These are phyloP conservation scores for Marchantia polymorpha DNA, from an alignment of 225 moss, liverwort and hornwort genomes.

Conservation along the genomic window DNA sequence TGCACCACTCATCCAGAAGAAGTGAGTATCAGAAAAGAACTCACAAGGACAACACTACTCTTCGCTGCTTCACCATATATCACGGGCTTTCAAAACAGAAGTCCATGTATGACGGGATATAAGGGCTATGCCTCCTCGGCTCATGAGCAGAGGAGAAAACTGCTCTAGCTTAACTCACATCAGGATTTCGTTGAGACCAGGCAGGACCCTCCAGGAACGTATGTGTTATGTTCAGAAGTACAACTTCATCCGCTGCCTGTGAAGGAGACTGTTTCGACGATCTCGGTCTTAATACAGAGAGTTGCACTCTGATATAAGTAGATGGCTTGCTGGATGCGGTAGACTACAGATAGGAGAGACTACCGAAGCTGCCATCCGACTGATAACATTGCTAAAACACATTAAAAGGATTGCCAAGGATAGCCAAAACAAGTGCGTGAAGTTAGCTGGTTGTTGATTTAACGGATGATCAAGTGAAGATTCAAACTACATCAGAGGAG, in stretches of 20 bases:
- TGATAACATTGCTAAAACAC: neutral
- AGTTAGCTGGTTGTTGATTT: neutral
- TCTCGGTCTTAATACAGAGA: neutral
- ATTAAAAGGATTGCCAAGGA: too few relatives aligned
- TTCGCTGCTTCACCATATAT: neutral
- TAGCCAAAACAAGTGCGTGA: neutral
- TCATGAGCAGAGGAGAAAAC: too few relatives aligned
- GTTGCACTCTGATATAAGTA: neutral
- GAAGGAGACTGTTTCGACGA: neutral
- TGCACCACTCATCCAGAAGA: slow-evolving; percentile 40
- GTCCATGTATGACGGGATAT: neutral
- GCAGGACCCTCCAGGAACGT: neutral
- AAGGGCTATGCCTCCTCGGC: neutral
- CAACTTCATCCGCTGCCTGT: neutral
- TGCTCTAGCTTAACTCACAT: neutral
- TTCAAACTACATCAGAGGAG: neutral
- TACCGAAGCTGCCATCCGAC: neutral
- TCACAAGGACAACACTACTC: neutral
- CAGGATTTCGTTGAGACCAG: neutral
- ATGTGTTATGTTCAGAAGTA: neutral
- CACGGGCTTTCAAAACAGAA: neutral
- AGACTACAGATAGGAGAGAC: neutral
- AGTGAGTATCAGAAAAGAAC: slow-evolving; percentile 10
- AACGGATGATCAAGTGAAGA: neutral
- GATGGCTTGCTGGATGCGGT: neutral